Conservation (phyloP, 2,329 filamentous ascomycete species). For the Cercospora sp. region DNA sequence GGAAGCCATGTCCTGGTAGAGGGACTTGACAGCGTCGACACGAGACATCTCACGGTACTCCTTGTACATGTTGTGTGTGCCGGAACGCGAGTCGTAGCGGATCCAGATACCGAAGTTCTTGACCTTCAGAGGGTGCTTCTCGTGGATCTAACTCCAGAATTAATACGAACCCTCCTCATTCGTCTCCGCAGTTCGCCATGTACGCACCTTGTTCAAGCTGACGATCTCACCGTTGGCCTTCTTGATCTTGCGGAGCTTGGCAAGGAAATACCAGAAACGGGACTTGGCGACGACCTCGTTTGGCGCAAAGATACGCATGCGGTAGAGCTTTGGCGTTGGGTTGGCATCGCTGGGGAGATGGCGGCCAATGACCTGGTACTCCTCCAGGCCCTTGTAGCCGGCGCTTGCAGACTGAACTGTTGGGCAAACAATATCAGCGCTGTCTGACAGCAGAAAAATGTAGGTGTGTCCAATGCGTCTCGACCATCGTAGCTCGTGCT, state of each 20-base stretch:
- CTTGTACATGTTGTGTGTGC: constrained; percentile 99
- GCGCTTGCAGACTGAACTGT: constrained; percentile 62
- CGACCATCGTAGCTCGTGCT: constrained; percentile 16
- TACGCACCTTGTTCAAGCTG: constrained; percentile 81
- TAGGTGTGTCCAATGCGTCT: constrained; percentile 11
- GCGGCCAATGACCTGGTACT: constrained; percentile 99
- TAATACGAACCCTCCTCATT: constrained; percentile 10
- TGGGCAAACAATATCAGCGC: constrained; percentile 37
- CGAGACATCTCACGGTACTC: constrained; percentile 99
- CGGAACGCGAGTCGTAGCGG: constrained; percentile 99
- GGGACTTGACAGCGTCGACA: constrained; percentile 89
- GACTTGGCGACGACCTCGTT: constrained; percentile 99
- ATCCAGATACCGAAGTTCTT: constrained; percentile 99
- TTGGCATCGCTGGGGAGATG: constrained; percentile 97
- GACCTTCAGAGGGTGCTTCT: constrained; percentile 99
- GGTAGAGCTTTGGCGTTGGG: constrained; percentile 97
- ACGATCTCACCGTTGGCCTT: constrained; percentile 99
- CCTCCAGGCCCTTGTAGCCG: constrained; percentile 68
- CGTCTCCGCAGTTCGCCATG: constrained; percentile 15
- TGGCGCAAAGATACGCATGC: constrained; percentile 99
- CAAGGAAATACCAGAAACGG: constrained; percentile 99
- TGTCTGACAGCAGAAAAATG: constrained; percentile 13
- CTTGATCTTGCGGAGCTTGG: constrained; percentile 99
- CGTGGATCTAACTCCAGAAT: constrained; percentile 68
- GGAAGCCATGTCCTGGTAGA: constrained; percentile 99